phyloP scores from a whole-genome alignment of 78 protist species.

The Emiliania huxleyi region DNA sequence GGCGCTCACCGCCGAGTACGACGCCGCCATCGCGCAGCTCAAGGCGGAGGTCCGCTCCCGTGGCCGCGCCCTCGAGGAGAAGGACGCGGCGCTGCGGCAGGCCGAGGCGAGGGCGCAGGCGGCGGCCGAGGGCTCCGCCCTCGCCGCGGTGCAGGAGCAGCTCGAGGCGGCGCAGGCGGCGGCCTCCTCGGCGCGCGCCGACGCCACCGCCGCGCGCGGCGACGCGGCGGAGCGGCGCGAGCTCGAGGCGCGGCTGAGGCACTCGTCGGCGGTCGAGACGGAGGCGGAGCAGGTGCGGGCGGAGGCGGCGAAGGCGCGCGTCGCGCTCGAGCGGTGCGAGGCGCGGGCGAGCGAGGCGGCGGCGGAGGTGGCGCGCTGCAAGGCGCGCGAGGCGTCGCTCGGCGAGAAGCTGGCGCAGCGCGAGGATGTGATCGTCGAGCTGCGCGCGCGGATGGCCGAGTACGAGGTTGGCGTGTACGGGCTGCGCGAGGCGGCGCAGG shows the following conservation, averaged over 20 bases:
- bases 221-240: not conserved
- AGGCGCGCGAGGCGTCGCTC: not conserved
- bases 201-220: not conserved
- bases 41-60: not conserved
- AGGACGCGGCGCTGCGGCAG: not conserved
- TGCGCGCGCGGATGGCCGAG: constrained; percentile 19
- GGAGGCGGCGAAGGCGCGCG: not conserved
- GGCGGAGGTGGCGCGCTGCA: not conserved
- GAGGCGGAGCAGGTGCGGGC: not conserved
- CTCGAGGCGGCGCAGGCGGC: not conserved
- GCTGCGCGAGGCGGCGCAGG: not conserved
- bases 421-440: not conserved
- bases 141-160: not conserved
- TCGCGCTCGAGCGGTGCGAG: not conserved
- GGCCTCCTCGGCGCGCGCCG: not conserved
- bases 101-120: not conserved
- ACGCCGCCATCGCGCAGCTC: not conserved
- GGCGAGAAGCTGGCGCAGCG: not conserved
- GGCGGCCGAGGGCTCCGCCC: not conserved
- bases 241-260: not conserved
- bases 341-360: not conserved
- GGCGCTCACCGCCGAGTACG: not conserved
- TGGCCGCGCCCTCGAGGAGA: not conserved
- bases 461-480: not conserved
- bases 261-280: not conserved